phyloP scores from a whole-genome alignment of 78 protist species.

The Dictyostelium brefeldianum region DNA sequence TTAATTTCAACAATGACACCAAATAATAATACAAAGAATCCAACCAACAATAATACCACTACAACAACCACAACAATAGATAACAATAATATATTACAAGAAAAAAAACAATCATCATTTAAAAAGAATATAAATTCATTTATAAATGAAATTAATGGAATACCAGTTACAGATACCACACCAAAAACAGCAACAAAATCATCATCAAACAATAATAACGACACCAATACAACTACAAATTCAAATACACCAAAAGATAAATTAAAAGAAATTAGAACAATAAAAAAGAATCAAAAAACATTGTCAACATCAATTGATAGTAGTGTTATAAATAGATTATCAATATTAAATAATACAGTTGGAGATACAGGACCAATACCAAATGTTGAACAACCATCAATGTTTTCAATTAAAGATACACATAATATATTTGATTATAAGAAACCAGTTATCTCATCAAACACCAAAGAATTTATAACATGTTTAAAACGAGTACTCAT shows the following conservation, averaged over 20 bases:
- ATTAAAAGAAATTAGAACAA: constrained; percentile 19
- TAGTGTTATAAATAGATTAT: neutral
- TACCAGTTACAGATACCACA: neutral
- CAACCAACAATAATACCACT: neutral
- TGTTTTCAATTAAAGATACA: constrained; percentile 26
- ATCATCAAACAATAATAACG: neutral
- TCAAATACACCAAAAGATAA: neutral
- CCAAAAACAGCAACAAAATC: neutral
- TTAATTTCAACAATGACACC: neutral
- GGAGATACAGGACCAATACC: constrained; percentile 16
- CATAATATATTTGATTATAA: constrained; percentile 53
- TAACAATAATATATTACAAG: neutral
- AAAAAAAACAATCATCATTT: constrained; percentile 16
- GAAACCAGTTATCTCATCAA: constrained; percentile 12
- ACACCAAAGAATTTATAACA: constrained; percentile 10
- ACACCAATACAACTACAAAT: neutral
- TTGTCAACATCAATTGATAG: neutral
- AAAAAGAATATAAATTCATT: constrained; percentile 33
- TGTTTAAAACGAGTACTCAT: neutral
- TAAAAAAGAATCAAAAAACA: neutral
- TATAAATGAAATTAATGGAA: constrained; percentile 6
- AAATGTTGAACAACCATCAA: constrained; percentile 19
- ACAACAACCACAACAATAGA: neutral
- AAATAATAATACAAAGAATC: neutral
- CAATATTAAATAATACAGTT: neutral